Percentiles rank a stretch among this genome's conserved stretches.
Conservation (phyloP, 768 basidiomycete species). For the Amanita pseudoporphyria region DNA sequence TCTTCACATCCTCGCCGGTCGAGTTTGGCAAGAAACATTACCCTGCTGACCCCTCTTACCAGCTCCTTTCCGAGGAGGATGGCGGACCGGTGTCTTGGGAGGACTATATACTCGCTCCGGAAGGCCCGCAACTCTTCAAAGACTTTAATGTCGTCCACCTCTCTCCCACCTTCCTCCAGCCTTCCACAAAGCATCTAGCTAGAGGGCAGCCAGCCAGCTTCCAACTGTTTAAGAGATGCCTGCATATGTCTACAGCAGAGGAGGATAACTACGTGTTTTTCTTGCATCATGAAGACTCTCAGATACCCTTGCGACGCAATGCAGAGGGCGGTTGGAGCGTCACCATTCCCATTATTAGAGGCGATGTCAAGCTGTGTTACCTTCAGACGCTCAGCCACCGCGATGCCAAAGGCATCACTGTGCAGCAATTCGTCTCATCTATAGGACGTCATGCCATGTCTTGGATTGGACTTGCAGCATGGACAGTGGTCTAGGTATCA, state of each 20-base stretch:
- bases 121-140: slow-evolving; percentile 25
- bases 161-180: slow-evolving; percentile 24
- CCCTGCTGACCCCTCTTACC: slow-evolving; percentile 33
- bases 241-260: slow-evolving; percentile 33
- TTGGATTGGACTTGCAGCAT: slow-evolving; percentile 26
- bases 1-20: slow-evolving; percentile 31
- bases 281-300: slow-evolving; percentile 23
- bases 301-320: slow-evolving; percentile 25
- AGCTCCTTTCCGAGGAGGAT: slow-evolving; percentile 28
- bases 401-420: slow-evolving; percentile 32
- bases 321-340: slow-evolving; percentile 33
- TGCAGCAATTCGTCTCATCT: slow-evolving; percentile 20
- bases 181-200: slow-evolving; percentile 21
- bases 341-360: slow-evolving; percentile 24
- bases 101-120: slow-evolving; percentile 33
- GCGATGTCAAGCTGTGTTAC: slow-evolving; percentile 26
- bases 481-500: slow-evolving; percentile 23
- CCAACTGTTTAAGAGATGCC: slow-evolving; percentile 33
- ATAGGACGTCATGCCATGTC: slow-evolving; percentile 30
- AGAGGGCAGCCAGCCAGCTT: slow-evolving; percentile 28
- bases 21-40: slow-evolving; percentile 37
- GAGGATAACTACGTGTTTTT: slow-evolving; percentile 33
- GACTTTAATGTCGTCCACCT: slow-evolving; percentile 28
- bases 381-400: slow-evolving; percentile 24
- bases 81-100: slow-evolving; percentile 32